Evolutionary conservation across 208 protist species (phyloP).

Genomic region (Crithidia fasciculata): DNA sequence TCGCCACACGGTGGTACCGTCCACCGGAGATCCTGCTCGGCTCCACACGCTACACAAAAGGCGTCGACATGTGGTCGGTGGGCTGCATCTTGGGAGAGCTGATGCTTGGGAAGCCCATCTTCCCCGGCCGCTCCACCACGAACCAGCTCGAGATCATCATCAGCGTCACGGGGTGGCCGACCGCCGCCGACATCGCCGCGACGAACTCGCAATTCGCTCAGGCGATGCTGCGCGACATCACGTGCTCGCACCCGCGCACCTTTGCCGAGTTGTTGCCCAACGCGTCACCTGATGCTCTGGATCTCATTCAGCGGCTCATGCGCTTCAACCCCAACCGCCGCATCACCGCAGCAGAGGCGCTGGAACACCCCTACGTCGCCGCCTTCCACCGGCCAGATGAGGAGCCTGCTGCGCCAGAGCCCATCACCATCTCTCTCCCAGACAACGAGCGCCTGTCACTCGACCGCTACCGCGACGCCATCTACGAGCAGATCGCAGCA

Average conservation of each 20-base stretch:
- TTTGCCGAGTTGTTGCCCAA: conserved; percentile 92
- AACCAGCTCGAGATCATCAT: conserved; percentile 98
- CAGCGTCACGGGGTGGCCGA: conserved; percentile 89
- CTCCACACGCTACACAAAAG: conserved; percentile 95
- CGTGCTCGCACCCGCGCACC: conserved; percentile 58
- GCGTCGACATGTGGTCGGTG: conserved; percentile 98
- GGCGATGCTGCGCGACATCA: conserved; percentile 93
- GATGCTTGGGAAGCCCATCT: conserved; percentile 94
- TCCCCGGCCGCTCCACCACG: conserved; percentile 95
- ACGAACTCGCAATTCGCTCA: conserved; percentile 95
- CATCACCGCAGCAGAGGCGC: conserved; percentile 91
- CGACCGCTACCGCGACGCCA: conserved; percentile 91
- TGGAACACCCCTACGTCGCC: conserved; percentile 95
- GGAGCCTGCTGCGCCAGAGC: conserved; percentile 72
- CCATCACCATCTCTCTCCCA: conserved; percentile 93
- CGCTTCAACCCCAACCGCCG: conserved; percentile 97
- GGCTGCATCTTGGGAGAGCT: conserved; percentile 98
- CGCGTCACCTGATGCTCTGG: conserved; percentile 92
- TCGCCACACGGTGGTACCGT: conserved; percentile 98
- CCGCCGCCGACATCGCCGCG: conserved; percentile 90
- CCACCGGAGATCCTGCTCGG: conserved; percentile 98
- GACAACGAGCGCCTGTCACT: conserved; percentile 96
- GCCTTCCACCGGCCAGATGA: conserved; percentile 91
- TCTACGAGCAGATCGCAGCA: conserved; percentile 91
- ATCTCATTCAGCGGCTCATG: conserved; percentile 94